Base-by-base conservation (phyloP, 495 filamentous ascomycete species). In the Penicillium canariense region DNA sequence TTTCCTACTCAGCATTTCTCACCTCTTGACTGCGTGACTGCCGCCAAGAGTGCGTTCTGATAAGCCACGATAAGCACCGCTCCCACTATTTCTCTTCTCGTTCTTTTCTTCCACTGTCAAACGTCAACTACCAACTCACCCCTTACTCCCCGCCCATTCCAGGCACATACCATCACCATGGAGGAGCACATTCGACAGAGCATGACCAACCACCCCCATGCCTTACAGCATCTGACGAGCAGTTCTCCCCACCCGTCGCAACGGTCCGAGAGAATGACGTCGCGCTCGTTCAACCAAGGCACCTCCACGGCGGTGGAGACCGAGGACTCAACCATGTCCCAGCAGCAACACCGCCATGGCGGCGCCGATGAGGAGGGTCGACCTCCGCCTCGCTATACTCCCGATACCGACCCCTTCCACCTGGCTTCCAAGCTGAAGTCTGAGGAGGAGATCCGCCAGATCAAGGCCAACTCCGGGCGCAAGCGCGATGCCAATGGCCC, bases 341-440 rank as follows among this genome's bases (percentile, higher is more conserved):
- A 54, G 10, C 54, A 58, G 18, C 66, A 68, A 26, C 70, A 74
- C 48, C 66, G 68, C 14, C 60, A 55, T 50, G 73, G 69, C 48
- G 61, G 57, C 14, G 58, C 70, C 56, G 87, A 91, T 59, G 75
- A 88, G 48, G 91, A 95, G 73, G 79, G 82, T 51, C 81, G 85
- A 58, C 72, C 74, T 32, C 75, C 75, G n/a, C 82, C 76, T 39
- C 76, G 68, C 40, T 86, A 87, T 68, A 85, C 78, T 28, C 61
- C 58, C 15, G 80, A 79, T 39, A 86, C 81, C 58, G 94, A 98
- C 65, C 94, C 94, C 0, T 92, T 88, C 68, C 82, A 84, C 52
- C 84, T 98, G 2, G 87, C 90, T 3, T 83, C 83, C 5, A 84
- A 81, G 36, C 79, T 93, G 54, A 98, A 97, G 72, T 80, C 88